Percentiles rank a stretch among this genome's conserved stretches.
phyloP scores from a whole-genome alignment of 1,139 yeast species.

The Pichia inconspicua region DNA sequence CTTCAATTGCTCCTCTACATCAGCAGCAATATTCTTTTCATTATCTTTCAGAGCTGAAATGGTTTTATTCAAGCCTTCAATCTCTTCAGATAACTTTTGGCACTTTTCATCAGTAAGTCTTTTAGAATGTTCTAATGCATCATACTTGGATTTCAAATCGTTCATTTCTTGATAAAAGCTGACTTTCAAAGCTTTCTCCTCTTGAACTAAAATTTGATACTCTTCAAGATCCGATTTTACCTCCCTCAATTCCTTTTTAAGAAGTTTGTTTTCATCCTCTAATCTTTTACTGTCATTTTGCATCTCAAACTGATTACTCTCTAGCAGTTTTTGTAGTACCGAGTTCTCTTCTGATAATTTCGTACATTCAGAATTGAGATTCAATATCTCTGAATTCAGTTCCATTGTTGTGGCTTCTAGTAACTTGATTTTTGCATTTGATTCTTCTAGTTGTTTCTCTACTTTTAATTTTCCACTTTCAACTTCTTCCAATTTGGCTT shows the following conservation, averaged over 20 bases:
- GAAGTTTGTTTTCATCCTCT: conserved; percentile 26
- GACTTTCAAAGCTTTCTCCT: conserved; percentile 39
- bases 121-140: conserved; percentile 9
- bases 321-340: conserved; percentile 38
- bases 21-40: conserved; percentile 13
- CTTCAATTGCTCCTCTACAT: conserved; percentile 9
- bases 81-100: conserved; percentile 6
- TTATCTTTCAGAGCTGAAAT: conserved; percentile 25
- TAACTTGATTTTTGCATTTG: conserved; percentile 23
- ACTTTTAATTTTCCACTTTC: conserved; percentile 26
- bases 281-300: conserved; percentile 17
- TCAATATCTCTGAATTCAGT: conserved; percentile 46
- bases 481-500: conserved; percentile 57
- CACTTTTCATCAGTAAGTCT: conserved; percentile 7
- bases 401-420: conserved; percentile 26
- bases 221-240: conserved; percentile 40
- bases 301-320: conserved; percentile 23
- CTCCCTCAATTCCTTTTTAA: conserved; percentile 31
- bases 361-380: conserved; percentile 62
- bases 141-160: conserved; percentile 33
- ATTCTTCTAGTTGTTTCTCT: conserved; percentile 13
- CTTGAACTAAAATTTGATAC: conserved; percentile 39
- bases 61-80: conserved; percentile 17
- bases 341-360: conserved; percentile 46
- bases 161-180: conserved; percentile 37